These are phyloP conservation scores for Auriscalpium microsporum DNA, from an alignment of 768 basidiomycete species.

Conservation along the genomic window DNA sequence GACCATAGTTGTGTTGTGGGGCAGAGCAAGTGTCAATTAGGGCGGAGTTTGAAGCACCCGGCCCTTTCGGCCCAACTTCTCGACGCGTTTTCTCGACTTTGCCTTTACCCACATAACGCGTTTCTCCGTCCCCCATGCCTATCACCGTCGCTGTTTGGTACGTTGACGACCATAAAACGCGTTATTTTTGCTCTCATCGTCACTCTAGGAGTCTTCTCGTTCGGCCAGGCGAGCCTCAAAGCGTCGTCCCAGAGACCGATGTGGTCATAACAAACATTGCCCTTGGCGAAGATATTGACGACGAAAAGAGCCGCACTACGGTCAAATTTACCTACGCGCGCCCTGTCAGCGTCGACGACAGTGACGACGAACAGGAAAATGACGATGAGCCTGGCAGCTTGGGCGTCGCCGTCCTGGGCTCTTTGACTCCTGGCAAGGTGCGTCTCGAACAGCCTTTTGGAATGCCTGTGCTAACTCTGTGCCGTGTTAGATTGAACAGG, in stretches of 20 bases:
- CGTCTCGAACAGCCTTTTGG: constrained; percentile 12
- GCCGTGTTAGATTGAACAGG: constrained; percentile 62
- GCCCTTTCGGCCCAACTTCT: background rate
- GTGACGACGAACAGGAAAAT: constrained; percentile 40
- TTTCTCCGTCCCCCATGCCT: constrained; percentile 34
- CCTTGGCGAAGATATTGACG: constrained; percentile 63
- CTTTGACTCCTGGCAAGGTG: constrained; percentile 79
- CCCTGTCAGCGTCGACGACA: constrained; percentile 28
- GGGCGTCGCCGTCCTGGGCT: constrained; percentile 57
- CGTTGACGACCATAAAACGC: constrained; percentile 3
- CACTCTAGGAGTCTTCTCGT: constrained; percentile 51
- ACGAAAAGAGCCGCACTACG: constrained; percentile 50
- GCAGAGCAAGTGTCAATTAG: constrained; percentile 2
- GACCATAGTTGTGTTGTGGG: constrained; percentile 14
- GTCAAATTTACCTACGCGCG: constrained; percentile 56
- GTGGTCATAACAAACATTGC: constrained; percentile 78
- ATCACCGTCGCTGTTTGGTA: constrained; percentile 63
- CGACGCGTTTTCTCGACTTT: background rate
- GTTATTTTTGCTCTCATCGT: background rate
- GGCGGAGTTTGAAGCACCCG: constrained; percentile 36
- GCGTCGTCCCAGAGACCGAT: constrained; percentile 54
- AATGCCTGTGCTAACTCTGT: background rate
- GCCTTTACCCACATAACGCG: background rate
- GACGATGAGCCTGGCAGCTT: constrained; percentile 23
- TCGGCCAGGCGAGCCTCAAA: constrained; percentile 47